Base-by-base conservation (phyloP, 352 stramenopile species). In the Globisporangium acanthophoron region DNA sequence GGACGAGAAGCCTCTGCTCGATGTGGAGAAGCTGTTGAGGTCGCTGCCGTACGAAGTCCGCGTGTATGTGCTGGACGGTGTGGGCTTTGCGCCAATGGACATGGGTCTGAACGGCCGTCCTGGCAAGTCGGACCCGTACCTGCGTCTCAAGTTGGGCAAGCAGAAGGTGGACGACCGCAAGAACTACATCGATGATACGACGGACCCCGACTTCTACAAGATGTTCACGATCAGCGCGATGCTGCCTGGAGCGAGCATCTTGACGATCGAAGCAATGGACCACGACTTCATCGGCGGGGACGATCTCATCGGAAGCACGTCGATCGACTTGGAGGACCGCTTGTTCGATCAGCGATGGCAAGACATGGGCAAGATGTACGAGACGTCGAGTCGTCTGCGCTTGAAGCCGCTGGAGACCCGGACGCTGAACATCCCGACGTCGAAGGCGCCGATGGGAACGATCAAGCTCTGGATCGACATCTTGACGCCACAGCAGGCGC, bases 401-500 rank as follows among this genome's bases (percentile, higher is more conserved):
- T 56, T 87, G 45, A 94, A 94, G 67, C 85, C 85, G 0, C 63
- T 94, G 1, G 85, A 94, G 69, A 85, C 74, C 8, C 89, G 93
- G 29, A 86, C 79, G 20, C 68, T 98, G 0, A 92, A 82, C 50
- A 95, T 92, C 44, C 83, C 87, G 3, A 96, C 85, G 24, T 96
- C 79, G 2, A 78, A 74, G 57, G 79, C 79, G n/a, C 76, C 80
- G 6, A 94, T 96, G 80, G 90, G 87, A 7, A 87, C 74, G 24
- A 67, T 96, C 41, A 88, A 89, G 60, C 33, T 96, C 11, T 97
- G 92, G 91, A 62, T 97, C 27, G 93, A 98, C 52, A 97, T 98
- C 66, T 60, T 97, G 33, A 90, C 74, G 18, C 70, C 78, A 3
- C 70, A 63, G 0, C 76, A 97, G 61, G 78, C 88, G 1, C 72